A percentile compares a stretch with the other conserved stretches of the same genome.
These are phyloP conservation scores for Hypoxylon cercidicola DNA, from an alignment of 495 filamentous ascomycete species.

Conservation along the genomic window DNA sequence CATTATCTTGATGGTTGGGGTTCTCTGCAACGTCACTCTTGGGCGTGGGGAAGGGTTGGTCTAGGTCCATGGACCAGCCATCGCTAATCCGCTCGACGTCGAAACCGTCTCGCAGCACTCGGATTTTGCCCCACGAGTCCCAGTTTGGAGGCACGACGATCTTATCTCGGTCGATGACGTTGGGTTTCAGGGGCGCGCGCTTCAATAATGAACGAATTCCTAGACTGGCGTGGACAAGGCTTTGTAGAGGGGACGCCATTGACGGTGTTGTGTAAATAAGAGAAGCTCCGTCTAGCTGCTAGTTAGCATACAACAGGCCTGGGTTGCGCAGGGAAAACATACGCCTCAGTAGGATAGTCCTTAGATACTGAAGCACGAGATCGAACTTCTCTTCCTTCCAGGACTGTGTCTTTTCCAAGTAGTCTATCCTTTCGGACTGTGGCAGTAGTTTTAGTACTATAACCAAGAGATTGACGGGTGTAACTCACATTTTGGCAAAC, in stretches of 20 bases:
- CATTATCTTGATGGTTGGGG: constrained; percentile 17
- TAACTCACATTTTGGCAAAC: constrained; percentile 88
- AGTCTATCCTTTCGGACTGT: constrained; percentile 89
- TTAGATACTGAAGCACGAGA: constrained; percentile 85
- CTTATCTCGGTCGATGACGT: constrained; percentile 95
- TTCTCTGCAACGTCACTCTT: constrained; percentile 41
- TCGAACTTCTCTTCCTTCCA: constrained; percentile 97
- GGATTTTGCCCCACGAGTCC: constrained; percentile 99
- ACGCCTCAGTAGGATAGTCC: constrained; percentile 89
- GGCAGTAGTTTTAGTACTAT: constrained; percentile 41
- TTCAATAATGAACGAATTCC: constrained; percentile 91
- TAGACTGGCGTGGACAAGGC: constrained; percentile 84
- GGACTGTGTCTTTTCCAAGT: constrained; percentile 82
- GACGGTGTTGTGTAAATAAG: constrained; percentile 91
- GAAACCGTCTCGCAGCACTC: constrained; percentile 92
- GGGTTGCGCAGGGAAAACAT: constrained; percentile 45
- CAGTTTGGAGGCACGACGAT: constrained; percentile 94
- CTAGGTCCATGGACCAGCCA: constrained; percentile 85
- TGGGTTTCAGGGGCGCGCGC: constrained; percentile 85
- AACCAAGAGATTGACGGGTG: not conserved
- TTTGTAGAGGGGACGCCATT: constrained; percentile 79
- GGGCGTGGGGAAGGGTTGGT: constrained; percentile 57
- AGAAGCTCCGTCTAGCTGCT: constrained; percentile 78
- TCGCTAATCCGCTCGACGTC: constrained; percentile 87
- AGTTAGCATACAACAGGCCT: constrained; percentile 28